A percentile compares a stretch with the other conserved stretches of the same genome.
Conservation (phyloP, 176 grass and related monocot genomes). For the maize (Zea mays) region DNA sequence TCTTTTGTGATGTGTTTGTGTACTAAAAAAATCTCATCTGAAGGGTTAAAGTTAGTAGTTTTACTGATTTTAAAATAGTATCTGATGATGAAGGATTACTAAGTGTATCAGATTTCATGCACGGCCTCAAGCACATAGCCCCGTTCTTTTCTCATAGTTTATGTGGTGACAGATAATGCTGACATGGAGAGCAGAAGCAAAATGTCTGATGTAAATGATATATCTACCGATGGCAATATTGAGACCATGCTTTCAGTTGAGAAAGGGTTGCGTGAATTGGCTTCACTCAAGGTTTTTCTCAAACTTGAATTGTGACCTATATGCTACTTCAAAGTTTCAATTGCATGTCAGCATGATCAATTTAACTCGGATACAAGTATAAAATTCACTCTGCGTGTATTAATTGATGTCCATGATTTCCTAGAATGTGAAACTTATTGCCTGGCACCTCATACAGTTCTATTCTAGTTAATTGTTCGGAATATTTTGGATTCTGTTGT, state of each 20-base stretch:
- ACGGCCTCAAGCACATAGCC: constrained; percentile 32
- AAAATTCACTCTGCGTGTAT: neutral
- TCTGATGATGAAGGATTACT: neutral
- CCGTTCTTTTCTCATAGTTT: constrained; percentile 22
- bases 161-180: constrained; percentile 61
- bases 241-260: constrained; percentile 88
- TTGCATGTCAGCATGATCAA: neutral
- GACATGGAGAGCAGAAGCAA: constrained; percentile 59
- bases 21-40: constrained; percentile 9
- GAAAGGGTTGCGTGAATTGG: constrained; percentile 95
- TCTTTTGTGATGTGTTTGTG: neutral
- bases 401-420: constrained; percentile 24
- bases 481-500: constrained; percentile 27
- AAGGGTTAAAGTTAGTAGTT: constrained; percentile 14
- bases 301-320: constrained; percentile 26
- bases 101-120: constrained; percentile 20
- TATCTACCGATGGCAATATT: constrained; percentile 68
- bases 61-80: neutral
- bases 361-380: constrained; percentile 22
- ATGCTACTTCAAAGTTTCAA: constrained; percentile 38
- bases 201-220: constrained; percentile 49
- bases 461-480: constrained; percentile 14
- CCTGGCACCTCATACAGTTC: constrained; percentile 14
- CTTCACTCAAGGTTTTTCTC: constrained; percentile 81
- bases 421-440: constrained; percentile 23